These are phyloP conservation scores for Annulohypoxylon moriforme DNA, from an alignment of 495 filamentous ascomycete genomes.

Conservation along the genomic window DNA sequence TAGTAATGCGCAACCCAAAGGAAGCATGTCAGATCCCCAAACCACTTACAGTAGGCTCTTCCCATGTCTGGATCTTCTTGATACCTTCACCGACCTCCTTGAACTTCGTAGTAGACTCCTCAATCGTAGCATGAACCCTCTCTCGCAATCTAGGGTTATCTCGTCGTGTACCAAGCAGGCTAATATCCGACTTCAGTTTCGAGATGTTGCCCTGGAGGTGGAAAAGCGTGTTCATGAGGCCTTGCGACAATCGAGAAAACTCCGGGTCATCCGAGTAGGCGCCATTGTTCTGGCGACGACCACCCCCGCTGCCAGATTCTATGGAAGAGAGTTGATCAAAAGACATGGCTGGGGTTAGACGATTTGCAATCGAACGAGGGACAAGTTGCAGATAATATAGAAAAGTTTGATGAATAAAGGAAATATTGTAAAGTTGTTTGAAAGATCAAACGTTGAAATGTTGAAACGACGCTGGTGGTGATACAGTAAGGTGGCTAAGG, in stretches of 20 bases:
- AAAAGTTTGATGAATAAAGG: constrained; percentile 13
- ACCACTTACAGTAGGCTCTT: constrained; percentile 83
- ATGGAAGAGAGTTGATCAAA: constrained; percentile 87
- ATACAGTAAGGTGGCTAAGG: not conserved
- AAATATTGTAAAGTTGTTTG: constrained; percentile 6
- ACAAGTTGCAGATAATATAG: not conserved
- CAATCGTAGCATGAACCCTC: constrained; percentile 84
- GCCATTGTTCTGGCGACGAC: constrained; percentile 54
- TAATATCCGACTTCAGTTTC: constrained; percentile 80
- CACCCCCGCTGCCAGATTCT: constrained; percentile 69
- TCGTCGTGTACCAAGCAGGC: constrained; percentile 84
- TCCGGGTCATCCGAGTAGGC: constrained; percentile 94
- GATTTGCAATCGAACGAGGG: constrained; percentile 16
- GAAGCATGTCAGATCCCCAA: not conserved
- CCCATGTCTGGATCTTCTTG: constrained; percentile 91
- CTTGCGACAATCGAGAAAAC: constrained; percentile 82
- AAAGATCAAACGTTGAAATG: constrained; percentile 12
- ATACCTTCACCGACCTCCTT: constrained; percentile 93
- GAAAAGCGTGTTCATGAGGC: constrained; percentile 87
- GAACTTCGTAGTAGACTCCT: constrained; percentile 86
- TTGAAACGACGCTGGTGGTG: constrained; percentile 5
- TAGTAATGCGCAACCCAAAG: constrained; percentile 24
- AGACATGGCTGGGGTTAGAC: constrained; percentile 72
- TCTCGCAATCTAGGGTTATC: constrained; percentile 93
- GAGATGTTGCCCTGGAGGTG: constrained; percentile 87